Evolutionary conservation across 441 rosid genomes (phyloP).

Genomic region (Adansonia rubrostipa): DNA sequence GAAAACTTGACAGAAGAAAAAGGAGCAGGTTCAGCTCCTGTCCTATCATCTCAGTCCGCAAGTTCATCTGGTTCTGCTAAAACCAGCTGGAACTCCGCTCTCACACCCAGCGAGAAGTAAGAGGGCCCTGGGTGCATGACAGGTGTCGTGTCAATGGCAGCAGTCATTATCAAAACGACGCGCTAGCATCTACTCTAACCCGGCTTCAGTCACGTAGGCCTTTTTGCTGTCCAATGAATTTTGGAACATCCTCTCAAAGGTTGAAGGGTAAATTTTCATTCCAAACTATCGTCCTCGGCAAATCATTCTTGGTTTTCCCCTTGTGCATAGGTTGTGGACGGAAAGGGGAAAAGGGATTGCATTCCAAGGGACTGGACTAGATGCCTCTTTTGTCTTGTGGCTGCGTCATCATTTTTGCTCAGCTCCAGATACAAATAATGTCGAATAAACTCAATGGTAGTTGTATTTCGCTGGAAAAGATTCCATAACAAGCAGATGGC

Average conservation of each 20-base stretch:
- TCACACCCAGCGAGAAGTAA: not conserved
- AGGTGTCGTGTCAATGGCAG: not conserved
- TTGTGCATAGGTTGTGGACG: not conserved
- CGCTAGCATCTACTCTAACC: not conserved
- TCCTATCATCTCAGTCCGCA: not conserved
- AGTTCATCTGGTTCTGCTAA: constrained; percentile 4
- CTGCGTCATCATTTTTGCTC: not conserved
- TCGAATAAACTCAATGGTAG: not conserved
- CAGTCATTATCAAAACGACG: not conserved
- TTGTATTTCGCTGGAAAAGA: not conserved
- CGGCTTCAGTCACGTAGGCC: not conserved
- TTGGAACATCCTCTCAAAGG: not conserved
- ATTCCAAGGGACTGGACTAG: not conserved
- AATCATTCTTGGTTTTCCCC: constrained; percentile 12
- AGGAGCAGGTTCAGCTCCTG: constrained; percentile 1
- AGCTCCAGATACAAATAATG: not conserved
- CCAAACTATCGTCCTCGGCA: not conserved
- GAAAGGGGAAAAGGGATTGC: not conserved
- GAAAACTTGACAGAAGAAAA: not conserved
- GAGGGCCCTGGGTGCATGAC: not conserved
- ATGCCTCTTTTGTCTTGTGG: not conserved
- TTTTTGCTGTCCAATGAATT: not conserved
- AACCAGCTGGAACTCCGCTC: constrained; percentile 8
- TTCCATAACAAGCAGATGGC: not conserved
- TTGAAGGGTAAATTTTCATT: not conserved